Base-by-base conservation (phyloP, 2,329 filamentous ascomycete genomes). In the Neurospora sp. region DNA sequence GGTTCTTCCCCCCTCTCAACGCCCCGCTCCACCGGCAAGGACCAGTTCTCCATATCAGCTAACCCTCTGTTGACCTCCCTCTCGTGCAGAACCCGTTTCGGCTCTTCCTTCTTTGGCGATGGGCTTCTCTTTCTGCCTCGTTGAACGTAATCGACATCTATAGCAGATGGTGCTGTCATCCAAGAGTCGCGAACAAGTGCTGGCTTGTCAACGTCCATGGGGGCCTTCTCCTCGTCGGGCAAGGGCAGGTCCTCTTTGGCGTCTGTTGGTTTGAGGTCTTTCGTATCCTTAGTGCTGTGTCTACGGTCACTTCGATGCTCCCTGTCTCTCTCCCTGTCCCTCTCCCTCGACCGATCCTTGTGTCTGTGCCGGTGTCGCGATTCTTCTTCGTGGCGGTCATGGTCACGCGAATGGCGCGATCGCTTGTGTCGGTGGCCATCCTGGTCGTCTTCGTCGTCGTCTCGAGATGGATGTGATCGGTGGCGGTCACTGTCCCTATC, bases 161-260 rank as follows among this genome's bases (percentile, higher is more conserved):
- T 81, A 0, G 90, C 88, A 0, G 92, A 92, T 0, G 95, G 93
- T 0, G 91, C 91, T 71, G 93, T 90, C 96, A 99, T 99, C 94
- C 96, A 99, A 0, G 91, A 88, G 79, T 98, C 96, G 73, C 96
- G 88, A 74, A 89, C 86, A 39, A 89, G 76, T 74, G 72, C 75
- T 72, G 77, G 72, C 10, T 68, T 68, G 62, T 75, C 74, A 37
- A 78, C 77, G 43, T 75, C 74, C 3, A 75, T 70, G 3, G 79
- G 71, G 4, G 73, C 70, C 40, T 82, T 81, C 72, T 85, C 83
- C 28, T 87, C 85, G 41, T 87, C 82, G 0, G 84, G 85, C 4
- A 84, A 74, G 1, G 85, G 84, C 0, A 85, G 75, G 70, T 87
- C 84, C 68, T 84, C 80, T 71, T 86, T 85, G 0, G 82, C 79